phyloP scores from a whole-genome alignment of 768 basidiomycete genomes.

The Dentipellis sp. region DNA sequence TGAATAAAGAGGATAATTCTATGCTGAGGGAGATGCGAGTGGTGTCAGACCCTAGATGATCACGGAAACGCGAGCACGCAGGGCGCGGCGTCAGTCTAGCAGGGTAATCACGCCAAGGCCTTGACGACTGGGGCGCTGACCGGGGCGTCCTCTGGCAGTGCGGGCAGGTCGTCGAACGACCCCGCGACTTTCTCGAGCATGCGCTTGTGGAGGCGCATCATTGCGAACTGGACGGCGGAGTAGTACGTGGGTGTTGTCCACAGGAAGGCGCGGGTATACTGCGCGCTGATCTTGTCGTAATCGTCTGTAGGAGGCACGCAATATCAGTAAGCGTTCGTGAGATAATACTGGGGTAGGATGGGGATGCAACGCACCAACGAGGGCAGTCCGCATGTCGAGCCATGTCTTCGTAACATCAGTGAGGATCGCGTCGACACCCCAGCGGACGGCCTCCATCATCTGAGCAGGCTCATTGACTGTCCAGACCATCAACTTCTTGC shows the following conservation, averaged over 20 bases:
- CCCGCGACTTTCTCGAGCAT: conserved; percentile 12
- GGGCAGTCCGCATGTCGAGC: conserved; percentile 27
- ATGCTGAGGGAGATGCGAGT: neutral
- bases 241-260: conserved; percentile 14
- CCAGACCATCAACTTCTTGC: conserved; percentile 90
- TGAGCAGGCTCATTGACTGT: conserved; percentile 87
- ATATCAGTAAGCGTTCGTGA: neutral
- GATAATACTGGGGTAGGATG: neutral
- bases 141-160: neutral
- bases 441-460: conserved; percentile 79
- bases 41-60: neutral
- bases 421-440: conserved; percentile 37
- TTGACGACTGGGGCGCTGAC: neutral
- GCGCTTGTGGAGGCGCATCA: neutral
- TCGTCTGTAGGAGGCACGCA: conserved; percentile 6
- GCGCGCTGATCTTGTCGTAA: conserved; percentile 13
- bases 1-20: no score
- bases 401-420: conserved; percentile 34
- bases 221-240: conserved; percentile 5
- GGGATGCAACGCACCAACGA: conserved; percentile 12
- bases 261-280: conserved; percentile 13
- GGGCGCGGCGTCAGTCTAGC: no score
- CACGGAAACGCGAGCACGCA: no score
- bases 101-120: neutral
- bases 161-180: conserved; percentile 9